Base-by-base conservation (phyloP, 805 yeast species). In the Starmerella apicola region DNA sequence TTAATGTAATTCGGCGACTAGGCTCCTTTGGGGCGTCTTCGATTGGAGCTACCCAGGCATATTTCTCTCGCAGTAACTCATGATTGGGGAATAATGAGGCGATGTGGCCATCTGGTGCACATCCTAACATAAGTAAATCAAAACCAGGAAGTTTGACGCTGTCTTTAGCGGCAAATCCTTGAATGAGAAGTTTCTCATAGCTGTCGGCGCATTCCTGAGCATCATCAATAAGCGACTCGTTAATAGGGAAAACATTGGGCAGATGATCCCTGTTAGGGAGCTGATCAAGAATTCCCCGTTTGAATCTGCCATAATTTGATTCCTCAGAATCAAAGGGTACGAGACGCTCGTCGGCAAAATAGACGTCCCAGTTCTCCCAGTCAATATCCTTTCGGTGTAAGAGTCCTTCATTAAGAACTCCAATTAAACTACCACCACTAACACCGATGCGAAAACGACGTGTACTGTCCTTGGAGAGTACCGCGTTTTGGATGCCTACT, bases 101-200 rank as follows among this genome's bases (percentile, higher is more conserved):
- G 55, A 84, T 82, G 60, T 88, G 98, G 18, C 98, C 98, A 60
- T 88, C 98, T 3, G 97, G 97, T 1, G 98, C 98, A 67, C 97
- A 88, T 20, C 98, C 98, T 43, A 91, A 68, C 49, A 91, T 66
- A 46, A 91, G 72, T 39, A 91, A 64, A 60, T 91, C 97, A 63
- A 91, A 88, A 74, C 83, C 77, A 44, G 98, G 98, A 46, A 88
- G 70, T 62, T 86, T 85, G 41, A 91, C 98, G 15, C 94, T 79
- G 61, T 91, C 97, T 58, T 93, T 88, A 39, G 82, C 85, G 9
- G 98, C 98, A 65, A 91, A 91, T 39, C 88, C 91, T 55, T 73
- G 75, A 42, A 91, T 81, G 41, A 91, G 67, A 17, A 76, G 67
- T 62, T 84, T 82, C 57, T 91, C 98, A 62, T 91, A 91, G 48